Conservation (phyloP, 2,329 filamentous ascomycete species). For the Beauveria asiatica region DNA sequence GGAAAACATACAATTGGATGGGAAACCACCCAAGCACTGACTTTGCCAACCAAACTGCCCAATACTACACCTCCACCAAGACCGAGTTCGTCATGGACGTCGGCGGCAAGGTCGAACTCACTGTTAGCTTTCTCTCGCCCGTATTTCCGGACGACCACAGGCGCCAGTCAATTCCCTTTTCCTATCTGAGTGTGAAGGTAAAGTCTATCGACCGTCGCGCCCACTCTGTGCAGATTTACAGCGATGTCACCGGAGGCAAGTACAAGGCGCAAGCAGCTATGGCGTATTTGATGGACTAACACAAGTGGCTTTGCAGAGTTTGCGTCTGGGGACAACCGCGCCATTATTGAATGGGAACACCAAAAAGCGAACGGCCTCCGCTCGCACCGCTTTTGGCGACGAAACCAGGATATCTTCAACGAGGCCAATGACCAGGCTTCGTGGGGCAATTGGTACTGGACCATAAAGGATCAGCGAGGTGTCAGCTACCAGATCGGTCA, state of each 20-base stretch:
- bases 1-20: slow-evolving; percentile 57
- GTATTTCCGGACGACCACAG: slow-evolving; percentile 57
- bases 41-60: slow-evolving; percentile 51
- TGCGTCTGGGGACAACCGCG: slow-evolving; percentile 52
- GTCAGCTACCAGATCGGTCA: slow-evolving; percentile 63
- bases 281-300: slow-evolving; percentile 25
- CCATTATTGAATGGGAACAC: slow-evolving; percentile 55
- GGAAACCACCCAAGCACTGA: slow-evolving; percentile 42
- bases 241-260: slow-evolving; percentile 49
- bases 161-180: slow-evolving; percentile 61
- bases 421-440: slow-evolving; percentile 64
- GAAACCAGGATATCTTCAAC: slow-evolving; percentile 54
- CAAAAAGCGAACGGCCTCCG: slow-evolving; percentile 40
- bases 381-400: slow-evolving; percentile 56
- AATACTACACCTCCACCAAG: slow-evolving; percentile 63
- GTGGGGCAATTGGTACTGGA: slow-evolving; percentile 76
- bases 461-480: slow-evolving; percentile 47
- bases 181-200: slow-evolving; percentile 59
- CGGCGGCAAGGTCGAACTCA: slow-evolving; percentile 52
- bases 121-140: slow-evolving; percentile 62
- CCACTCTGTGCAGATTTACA: slow-evolving; percentile 62
- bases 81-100: slow-evolving; percentile 63
- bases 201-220: slow-evolving; percentile 50
- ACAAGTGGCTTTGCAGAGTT: slow-evolving; percentile 45
- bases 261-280: slow-evolving; percentile 33